A percentile compares a stretch with the other conserved stretches of the same genome.
Evolutionary conservation across 1,284 basidiomycete species (phyloP).

Genomic region (Apiotrichum porosum): DNA sequence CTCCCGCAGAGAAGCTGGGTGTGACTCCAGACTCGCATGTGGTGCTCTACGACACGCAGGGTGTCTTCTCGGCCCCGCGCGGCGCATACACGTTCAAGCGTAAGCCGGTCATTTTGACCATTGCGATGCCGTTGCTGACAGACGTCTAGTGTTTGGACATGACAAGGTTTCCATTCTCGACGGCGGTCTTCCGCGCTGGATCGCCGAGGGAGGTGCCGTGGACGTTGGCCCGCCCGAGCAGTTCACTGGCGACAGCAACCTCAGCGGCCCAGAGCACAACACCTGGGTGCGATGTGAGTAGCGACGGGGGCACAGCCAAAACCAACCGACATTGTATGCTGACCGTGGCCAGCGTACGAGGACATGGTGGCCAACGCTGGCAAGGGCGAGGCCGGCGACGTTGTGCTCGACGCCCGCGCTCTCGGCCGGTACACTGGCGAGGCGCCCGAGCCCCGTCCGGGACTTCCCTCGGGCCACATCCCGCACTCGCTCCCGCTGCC

Average conservation of each 20-base stretch:
- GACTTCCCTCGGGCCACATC: constrained; percentile 87
- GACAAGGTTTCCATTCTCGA: constrained; percentile 76
- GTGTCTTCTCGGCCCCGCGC: constrained; percentile 83
- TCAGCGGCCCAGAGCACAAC: constrained; percentile 46
- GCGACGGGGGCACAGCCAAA: no score
- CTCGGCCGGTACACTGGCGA: constrained; percentile 72
- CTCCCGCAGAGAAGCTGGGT: constrained; percentile 66
- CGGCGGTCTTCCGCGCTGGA: constrained; percentile 83
- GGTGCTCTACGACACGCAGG: constrained; percentile 81
- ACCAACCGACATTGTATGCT: background rate
- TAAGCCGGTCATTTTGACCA: constrained; percentile 26
- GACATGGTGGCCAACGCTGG: constrained; percentile 71
- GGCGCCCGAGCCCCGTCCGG: constrained; percentile 83
- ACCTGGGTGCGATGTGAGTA: constrained; percentile 59
- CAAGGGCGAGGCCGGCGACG: constrained; percentile 52
- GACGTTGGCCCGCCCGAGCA: constrained; percentile 51
- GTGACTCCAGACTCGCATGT: constrained; percentile 73
- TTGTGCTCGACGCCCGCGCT: constrained; percentile 82
- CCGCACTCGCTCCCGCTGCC: constrained; percentile 80
- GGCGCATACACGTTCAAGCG: constrained; percentile 84
- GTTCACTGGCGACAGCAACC: constrained; percentile 13
- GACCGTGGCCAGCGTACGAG: constrained; percentile 61
- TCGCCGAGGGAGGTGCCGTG: constrained; percentile 62
- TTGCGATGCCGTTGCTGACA: background rate
- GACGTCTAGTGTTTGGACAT: constrained; percentile 67